phyloP scores from a whole-genome alignment of 192 early-diverging fungal genomes.

The Entomortierella lignicola region DNA sequence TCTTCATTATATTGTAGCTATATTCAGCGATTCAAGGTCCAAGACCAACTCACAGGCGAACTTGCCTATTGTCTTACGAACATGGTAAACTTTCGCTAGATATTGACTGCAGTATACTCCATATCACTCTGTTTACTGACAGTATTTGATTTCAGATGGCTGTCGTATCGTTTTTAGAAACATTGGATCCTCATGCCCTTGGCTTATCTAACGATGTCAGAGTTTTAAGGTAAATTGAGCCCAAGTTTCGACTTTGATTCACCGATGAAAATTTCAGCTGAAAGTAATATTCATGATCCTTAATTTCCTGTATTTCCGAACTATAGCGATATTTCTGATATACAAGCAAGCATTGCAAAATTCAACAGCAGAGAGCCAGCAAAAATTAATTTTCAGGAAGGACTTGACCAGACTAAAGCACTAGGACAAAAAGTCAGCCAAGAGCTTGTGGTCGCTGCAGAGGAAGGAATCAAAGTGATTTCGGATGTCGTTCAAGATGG shows the following conservation, averaged over 20 bases:
- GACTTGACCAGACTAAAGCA: constrained; percentile 34
- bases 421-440: constrained; percentile 48
- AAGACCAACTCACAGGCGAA: constrained; percentile 51
- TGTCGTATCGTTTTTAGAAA: constrained; percentile 59
- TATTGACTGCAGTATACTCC: no score
- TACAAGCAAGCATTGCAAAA: constrained; percentile 17
- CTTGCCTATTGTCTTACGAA: constrained; percentile 64
- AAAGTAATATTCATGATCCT: no score
- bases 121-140: no score
- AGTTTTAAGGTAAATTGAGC: constrained; percentile 61
- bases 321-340: constrained; percentile 39
- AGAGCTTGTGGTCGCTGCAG: constrained; percentile 48
- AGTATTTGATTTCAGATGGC: constrained; percentile 60
- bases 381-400: constrained; percentile 32
- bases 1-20: constrained; percentile 14
- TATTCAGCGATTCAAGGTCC: constrained; percentile 61
- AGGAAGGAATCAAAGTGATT: constrained; percentile 55
- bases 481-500: constrained; percentile 63
- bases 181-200: constrained; percentile 56
- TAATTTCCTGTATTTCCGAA: no score
- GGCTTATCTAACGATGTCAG: constrained; percentile 58
- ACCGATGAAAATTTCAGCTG: neutral
- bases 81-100: no score
- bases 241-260: neutral
- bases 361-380: neutral